Conservation (phyloP, 768 basidiomycete species). For the Ramaria rubella region DNA sequence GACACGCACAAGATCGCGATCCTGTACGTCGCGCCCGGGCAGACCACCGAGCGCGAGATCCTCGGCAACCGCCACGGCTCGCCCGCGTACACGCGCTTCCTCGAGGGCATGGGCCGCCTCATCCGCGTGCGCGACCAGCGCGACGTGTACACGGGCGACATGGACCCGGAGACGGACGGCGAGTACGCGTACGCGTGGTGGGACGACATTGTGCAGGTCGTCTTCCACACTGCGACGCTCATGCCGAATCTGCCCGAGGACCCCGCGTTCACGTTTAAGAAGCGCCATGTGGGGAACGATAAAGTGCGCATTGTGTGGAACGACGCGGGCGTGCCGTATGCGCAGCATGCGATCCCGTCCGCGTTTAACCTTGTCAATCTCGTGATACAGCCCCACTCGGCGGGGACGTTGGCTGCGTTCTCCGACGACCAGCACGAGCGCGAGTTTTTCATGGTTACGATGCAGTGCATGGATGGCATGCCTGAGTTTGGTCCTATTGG, state of each 20-base stretch:
- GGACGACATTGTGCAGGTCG: slow-evolving; percentile 93
- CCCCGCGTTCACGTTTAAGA: slow-evolving; percentile 75
- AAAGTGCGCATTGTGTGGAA: slow-evolving; percentile 97
- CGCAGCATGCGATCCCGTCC: slow-evolving; percentile 85
- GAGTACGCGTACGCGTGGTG: slow-evolving; percentile 99
- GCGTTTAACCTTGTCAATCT: slow-evolving; percentile 98
- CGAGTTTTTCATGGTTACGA: slow-evolving; percentile 92
- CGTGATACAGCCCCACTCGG: slow-evolving; percentile 88
- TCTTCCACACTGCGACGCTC: slow-evolving; percentile 94
- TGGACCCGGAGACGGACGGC: slow-evolving; percentile 88
- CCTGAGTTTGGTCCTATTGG: slow-evolving; percentile 91
- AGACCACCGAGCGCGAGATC: slow-evolving; percentile 78
- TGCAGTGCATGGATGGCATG: slow-evolving; percentile 87
- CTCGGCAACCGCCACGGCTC: slow-evolving; percentile 88
- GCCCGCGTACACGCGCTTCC: slow-evolving; percentile 88
- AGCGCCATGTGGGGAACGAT: slow-evolving; percentile 95
- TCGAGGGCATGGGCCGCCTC: slow-evolving; percentile 82
- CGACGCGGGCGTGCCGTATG: slow-evolving; percentile 85
- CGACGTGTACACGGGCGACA: slow-evolving; percentile 88
- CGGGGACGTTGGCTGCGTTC: slow-evolving; percentile 77
- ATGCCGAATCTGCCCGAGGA: slow-evolving; percentile 80
- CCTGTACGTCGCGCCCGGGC: slow-evolving; percentile 91
- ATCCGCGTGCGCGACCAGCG: slow-evolving; percentile 85
- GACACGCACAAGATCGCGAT: slow-evolving; percentile 97
- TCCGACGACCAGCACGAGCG: slow-evolving; percentile 81